phyloP scores from a whole-genome alignment of 257 asterid species.

The Nicotiana paniculata region DNA sequence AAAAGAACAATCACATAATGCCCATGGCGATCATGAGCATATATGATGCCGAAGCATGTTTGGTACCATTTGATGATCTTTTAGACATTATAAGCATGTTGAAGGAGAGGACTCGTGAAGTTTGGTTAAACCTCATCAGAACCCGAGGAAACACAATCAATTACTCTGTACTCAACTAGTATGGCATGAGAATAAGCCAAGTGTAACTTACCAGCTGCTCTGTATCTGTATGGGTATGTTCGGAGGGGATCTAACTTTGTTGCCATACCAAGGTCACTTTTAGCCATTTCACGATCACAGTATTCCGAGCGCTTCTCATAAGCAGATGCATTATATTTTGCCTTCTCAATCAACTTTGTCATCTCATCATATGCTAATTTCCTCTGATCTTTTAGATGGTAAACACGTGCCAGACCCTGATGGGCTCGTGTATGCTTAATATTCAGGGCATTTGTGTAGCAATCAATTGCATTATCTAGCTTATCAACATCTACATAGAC shows the following conservation, averaged over 20 bases:
- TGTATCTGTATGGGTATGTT: constrained; percentile 84
- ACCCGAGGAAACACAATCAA: neutral
- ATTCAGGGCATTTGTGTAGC: constrained; percentile 83
- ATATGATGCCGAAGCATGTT: neutral
- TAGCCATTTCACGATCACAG: constrained; percentile 92
- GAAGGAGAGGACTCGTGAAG: neutral
- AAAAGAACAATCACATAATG: neutral
- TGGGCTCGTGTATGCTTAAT: constrained; percentile 94
- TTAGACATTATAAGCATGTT: neutral
- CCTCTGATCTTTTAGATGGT: constrained; percentile 75
- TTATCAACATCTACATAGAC: constrained; percentile 75
- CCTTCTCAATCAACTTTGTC: constrained; percentile 91
- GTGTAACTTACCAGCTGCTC: constrained; percentile 76
- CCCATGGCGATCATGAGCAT: neutral
- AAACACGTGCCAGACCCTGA: constrained; percentile 94
- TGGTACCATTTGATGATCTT: neutral
- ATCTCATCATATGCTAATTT: constrained; percentile 93
- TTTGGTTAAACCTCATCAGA: neutral
- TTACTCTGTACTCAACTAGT: neutral
- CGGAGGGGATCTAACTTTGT: constrained; percentile 81
- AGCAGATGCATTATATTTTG: constrained; percentile 82
- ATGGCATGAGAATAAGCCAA: neutral
- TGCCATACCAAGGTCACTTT: constrained; percentile 76
- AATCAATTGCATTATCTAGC: constrained; percentile 72
- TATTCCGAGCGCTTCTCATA: constrained; percentile 91